phyloP scores from a whole-genome alignment of 2,329 filamentous ascomycete species.

The Capronia americana region DNA sequence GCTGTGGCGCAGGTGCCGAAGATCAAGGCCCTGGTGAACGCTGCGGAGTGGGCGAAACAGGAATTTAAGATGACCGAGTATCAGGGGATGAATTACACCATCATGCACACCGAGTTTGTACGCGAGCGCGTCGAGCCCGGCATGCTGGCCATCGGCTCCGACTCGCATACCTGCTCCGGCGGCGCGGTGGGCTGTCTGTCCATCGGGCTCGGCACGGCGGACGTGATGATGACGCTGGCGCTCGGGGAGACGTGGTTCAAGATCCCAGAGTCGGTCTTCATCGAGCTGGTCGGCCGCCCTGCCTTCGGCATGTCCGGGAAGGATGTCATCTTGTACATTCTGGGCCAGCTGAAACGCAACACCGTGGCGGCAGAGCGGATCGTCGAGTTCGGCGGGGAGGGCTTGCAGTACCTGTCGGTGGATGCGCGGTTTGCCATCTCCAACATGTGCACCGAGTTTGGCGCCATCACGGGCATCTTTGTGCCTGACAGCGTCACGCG shows the following conservation, averaged over 20 bases:
- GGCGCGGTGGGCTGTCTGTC: conserved; percentile 52
- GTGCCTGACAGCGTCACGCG: conserved; percentile 49
- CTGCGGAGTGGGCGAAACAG: conserved; percentile 47
- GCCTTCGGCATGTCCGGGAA: conserved; percentile 52
- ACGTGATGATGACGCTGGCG: conserved; percentile 54
- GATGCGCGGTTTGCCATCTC: conserved; percentile 57
- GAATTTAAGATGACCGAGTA: conserved; percentile 55
- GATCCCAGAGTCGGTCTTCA: conserved; percentile 52
- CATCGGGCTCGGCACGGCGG: conserved; percentile 56
- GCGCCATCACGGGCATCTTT: conserved; percentile 53
- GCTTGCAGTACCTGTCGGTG: conserved; percentile 47
- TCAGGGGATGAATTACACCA: conserved; percentile 51
- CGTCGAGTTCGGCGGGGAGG: conserved; percentile 55
- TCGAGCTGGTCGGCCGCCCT: conserved; percentile 49
- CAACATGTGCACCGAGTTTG: conserved; percentile 58
- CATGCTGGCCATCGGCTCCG: conserved; percentile 52
- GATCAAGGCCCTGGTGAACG: conserved; percentile 48
- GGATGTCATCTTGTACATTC: conserved; percentile 55
- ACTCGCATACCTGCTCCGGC: conserved; percentile 57
- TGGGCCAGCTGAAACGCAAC: conserved; percentile 54
- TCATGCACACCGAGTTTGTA: conserved; percentile 57
- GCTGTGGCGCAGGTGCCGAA: conserved; percentile 47
- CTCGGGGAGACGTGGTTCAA: conserved; percentile 58
- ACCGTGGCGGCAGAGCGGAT: conserved; percentile 54
- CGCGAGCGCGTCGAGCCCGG: conserved; percentile 55